phyloP scores from a whole-genome alignment of 345 rosid genomes.

The Cardiospermum halicacabum region DNA sequence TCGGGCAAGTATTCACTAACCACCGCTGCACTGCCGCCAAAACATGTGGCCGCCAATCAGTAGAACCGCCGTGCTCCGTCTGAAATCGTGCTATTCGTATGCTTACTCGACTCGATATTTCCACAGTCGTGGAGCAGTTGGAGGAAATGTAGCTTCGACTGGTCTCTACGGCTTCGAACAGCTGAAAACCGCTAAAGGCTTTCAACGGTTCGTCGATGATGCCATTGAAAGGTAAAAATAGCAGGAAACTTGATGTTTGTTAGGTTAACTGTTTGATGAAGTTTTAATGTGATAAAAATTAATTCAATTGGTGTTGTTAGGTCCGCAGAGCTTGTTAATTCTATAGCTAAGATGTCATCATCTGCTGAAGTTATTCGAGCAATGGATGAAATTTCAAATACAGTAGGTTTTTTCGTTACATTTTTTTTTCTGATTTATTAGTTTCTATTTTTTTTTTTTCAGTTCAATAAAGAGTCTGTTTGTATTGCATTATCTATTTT shows the following conservation, averaged over 20 bases:
- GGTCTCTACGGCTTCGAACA: conserved; percentile 86
- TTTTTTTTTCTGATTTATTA: neutral
- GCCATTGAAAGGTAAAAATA: conserved; percentile 68
- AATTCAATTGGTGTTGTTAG: conserved; percentile 28
- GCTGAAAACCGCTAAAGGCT: conserved; percentile 73
- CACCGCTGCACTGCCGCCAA: neutral
- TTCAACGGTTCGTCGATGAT: conserved; percentile 78
- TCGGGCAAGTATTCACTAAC: neutral
- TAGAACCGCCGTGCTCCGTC: conserved; percentile 20
- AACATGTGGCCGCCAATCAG: conserved; percentile 36
- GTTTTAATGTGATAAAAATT: neutral
- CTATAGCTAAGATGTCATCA: conserved; percentile 62
- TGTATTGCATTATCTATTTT: conserved; percentile 15
- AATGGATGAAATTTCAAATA: conserved; percentile 91
- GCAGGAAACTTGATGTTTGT: neutral
- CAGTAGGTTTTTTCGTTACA: conserved; percentile 29
- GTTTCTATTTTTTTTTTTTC: conserved; percentile 8
- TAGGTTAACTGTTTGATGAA: neutral
- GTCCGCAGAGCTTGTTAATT: conserved; percentile 64
- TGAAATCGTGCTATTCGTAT: conserved; percentile 11
- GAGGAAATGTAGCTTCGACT: conserved; percentile 34
- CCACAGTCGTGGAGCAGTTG: conserved; percentile 25
- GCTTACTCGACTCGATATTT: conserved; percentile 27
- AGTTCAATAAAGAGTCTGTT: neutral
- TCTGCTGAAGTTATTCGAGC: conserved; percentile 64